phyloP scores from a whole-genome alignment of 2,329 filamentous ascomycete species.

The Fusarium domesticum region DNA sequence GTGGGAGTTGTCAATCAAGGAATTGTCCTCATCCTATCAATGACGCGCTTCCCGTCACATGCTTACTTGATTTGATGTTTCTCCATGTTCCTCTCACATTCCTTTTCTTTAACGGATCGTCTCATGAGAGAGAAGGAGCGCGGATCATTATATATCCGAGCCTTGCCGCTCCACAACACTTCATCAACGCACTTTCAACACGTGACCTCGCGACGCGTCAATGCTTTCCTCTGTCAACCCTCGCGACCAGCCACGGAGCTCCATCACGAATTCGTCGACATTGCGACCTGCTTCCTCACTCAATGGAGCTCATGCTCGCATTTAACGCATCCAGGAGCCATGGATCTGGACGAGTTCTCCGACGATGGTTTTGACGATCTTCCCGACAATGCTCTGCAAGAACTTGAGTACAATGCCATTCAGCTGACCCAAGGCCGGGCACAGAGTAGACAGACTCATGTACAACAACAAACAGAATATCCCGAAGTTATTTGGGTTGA shows the following conservation, averaged over 20 bases:
- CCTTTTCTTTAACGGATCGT: too few relatives aligned
- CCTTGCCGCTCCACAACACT: too few relatives aligned
- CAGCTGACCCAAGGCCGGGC: slow-evolving; percentile 51
- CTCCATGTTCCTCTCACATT: not conserved
- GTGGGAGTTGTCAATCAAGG: not conserved
- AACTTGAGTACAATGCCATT: slow-evolving; percentile 63
- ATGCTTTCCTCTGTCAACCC: not conserved
- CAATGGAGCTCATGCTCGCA: slow-evolving; percentile 21
- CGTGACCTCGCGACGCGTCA: slow-evolving; percentile 33
- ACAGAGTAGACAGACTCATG: slow-evolving; percentile 23
- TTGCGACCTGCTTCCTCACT: slow-evolving; percentile 8
- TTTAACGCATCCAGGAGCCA: slow-evolving; percentile 21
- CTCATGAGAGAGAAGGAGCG: not conserved
- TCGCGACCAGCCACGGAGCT: not conserved
- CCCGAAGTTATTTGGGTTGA: slow-evolving; percentile 47
- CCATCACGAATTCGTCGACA: not conserved
- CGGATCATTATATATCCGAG: not conserved
- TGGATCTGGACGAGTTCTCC: slow-evolving; percentile 56
- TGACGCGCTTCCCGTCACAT: not conserved
- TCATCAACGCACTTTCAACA: too few relatives aligned
- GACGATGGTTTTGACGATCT: slow-evolving; percentile 63
- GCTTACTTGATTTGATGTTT: too few relatives aligned
- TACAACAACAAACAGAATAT: slow-evolving; percentile 25
- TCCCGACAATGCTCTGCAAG: slow-evolving; percentile 54
- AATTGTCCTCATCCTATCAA: not conserved